A percentile compares a stretch with the other conserved stretches of the same genome.
Evolutionary conservation across 805 yeast genomes (phyloP).

Genomic region (Ogataea chonburiensis): DNA sequence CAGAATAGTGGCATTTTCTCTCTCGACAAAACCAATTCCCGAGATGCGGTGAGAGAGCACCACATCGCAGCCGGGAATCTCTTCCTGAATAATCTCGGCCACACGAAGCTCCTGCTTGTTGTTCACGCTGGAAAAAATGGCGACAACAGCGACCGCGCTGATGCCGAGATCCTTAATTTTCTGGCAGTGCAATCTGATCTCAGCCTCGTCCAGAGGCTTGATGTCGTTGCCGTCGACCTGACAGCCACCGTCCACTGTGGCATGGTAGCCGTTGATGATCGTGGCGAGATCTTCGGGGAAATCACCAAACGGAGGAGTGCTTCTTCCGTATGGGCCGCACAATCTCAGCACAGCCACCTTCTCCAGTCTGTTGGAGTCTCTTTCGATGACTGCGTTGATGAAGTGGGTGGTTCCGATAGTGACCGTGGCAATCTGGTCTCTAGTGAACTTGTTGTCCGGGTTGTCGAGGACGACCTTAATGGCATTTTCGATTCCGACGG

Average conservation of each 20-base stretch:
- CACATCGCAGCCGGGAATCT: constrained; percentile 8
- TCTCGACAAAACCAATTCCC: constrained; percentile 7
- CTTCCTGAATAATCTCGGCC: constrained; percentile 3
- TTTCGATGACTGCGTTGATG: constrained; percentile 10
- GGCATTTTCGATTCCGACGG: constrained; percentile 8
- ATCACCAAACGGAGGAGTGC: constrained; percentile 10
- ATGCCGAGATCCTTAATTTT: constrained; percentile 3
- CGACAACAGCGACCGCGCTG: constrained; percentile 7
- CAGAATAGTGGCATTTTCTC: constrained; percentile 10
- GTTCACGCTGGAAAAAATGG: constrained; percentile 8
- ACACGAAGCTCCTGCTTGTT: constrained; percentile 5
- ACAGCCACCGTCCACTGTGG: constrained; percentile 7
- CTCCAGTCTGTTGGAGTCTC: constrained; percentile 8
- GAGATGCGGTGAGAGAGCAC: constrained; percentile 9
- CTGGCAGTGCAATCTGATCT: constrained; percentile 3
- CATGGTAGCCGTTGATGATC: constrained; percentile 8
- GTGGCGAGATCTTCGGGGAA: constrained; percentile 8
- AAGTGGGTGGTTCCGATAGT: constrained; percentile 12
- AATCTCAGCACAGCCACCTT: constrained; percentile 9
- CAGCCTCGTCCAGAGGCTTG: constrained; percentile 4
- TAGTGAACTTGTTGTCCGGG: constrained; percentile 1
- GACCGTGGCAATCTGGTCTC: constrained; percentile 6
- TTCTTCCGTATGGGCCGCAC: constrained; percentile 8
- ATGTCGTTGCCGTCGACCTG: constrained; percentile 7
- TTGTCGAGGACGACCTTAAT: constrained; percentile 5